Evolutionary conservation across 202 grass and related monocot genomes (phyloP), one percentile per base, ranked within the genome.

Genomic region (Zoysia matrella): DNA sequence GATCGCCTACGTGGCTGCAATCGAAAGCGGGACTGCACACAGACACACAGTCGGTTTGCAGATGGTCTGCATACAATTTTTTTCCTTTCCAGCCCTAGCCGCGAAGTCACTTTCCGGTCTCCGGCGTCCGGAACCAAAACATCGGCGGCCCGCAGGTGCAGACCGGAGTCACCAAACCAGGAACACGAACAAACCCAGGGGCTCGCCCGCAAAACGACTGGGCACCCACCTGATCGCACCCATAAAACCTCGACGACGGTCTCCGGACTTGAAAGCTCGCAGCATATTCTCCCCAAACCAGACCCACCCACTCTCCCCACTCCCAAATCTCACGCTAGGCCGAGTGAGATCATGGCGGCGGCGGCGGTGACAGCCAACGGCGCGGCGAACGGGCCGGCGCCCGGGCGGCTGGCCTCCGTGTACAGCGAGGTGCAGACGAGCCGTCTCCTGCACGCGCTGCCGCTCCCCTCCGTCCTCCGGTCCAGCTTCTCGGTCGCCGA

Each of bases 401-500:
- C 83, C 6, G 86, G 86, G 15, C 86, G 92, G 10, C 89, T 84
- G 1, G 75, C 79, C 36, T 87, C 84, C 46, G 92, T 95, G 30
- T 95, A 95, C 90, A 92, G 92, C 82, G 92, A 95, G 87, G 87
- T 90, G 88, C 88, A 90, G 88, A 90, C 84, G 52, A 88, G 41
- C 66, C 92, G 92, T 18, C 88, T 95, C 76, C 76, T 80, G 84
- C 90, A 95, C 82, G 41, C 36, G 39, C 87, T 95, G 8, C 92
- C 90, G 46, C 87, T 92, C 78, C 90, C 90, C 44, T 88, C 84
- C 79, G 87, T 95, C 40, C 82, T 94, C 86, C 73, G 80, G 64
- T 83, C 89, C 73, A 60, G 44, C 48, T 91, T 85, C 74, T 11
- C 76, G 7, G 47, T 94, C 58, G 83, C 66, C 65, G 82, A 86